These are phyloP conservation scores for Aspergillus ellipticus DNA, from an alignment of 495 filamentous ascomycete genomes.

Conservation along the genomic window DNA sequence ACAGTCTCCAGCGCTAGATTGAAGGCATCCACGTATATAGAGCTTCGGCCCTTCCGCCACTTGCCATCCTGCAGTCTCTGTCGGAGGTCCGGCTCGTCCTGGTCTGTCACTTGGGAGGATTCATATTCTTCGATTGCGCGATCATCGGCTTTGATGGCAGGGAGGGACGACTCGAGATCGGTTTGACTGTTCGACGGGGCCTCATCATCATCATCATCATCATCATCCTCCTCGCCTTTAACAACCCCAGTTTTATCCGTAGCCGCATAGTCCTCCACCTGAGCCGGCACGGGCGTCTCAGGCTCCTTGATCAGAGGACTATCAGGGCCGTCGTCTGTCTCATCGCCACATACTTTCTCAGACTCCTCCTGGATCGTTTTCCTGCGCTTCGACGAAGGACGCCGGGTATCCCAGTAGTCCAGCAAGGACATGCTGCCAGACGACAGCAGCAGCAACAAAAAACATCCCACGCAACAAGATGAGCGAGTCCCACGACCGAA, in stretches of 20 bases:
- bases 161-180: conserved; percentile 74
- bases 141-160: conserved; percentile 60
- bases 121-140: conserved; percentile 83
- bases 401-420: conserved; percentile 42
- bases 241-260: conserved; percentile 7
- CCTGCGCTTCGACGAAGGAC: conserved; percentile 33
- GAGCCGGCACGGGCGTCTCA: not conserved
- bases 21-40: conserved; percentile 97
- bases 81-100: conserved; percentile 31
- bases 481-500: too few relatives aligned
- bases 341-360: not conserved
- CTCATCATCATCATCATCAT: conserved; percentile 13
- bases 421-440: conserved; percentile 36
- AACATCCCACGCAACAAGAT: not conserved
- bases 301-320: conserved; percentile 13
- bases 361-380: conserved; percentile 13
- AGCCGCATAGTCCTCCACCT: not conserved
- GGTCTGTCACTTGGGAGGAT: conserved; percentile 39
- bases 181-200: conserved; percentile 44
- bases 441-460: not conserved
- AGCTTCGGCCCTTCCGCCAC: conserved; percentile 66
- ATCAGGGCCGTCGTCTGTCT: not conserved
- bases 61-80: conserved; percentile 50
- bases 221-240: conserved; percentile 31
- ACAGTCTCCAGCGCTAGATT: conserved; percentile 90